A percentile compares a stretch with the other conserved stretches of the same genome.
Evolutionary conservation across 1,284 basidiomycete species (phyloP).

Genomic region (Heterobasidion annosum): DNA sequence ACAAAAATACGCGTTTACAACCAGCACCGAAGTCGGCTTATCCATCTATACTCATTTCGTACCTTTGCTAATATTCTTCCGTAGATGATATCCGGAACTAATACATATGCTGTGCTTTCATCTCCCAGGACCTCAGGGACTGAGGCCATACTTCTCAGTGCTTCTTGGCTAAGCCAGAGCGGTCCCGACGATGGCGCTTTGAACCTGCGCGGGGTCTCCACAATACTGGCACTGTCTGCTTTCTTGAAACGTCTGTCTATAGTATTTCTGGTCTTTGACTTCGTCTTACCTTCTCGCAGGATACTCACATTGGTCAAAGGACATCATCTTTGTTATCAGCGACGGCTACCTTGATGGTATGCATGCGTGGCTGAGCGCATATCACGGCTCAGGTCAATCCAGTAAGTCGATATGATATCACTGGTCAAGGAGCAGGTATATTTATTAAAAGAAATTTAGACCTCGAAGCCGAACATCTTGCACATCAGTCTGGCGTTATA

Average conservation of each 20-base stretch:
- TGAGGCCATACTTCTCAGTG: constrained; percentile 86
- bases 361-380: constrained; percentile 84
- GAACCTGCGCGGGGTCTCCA: constrained; percentile 86
- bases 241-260: constrained; percentile 68
- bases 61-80: background rate
- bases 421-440: background rate
- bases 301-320: constrained; percentile 90
- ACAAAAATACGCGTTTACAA: constrained; percentile 57
- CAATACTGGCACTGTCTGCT: constrained; percentile 72
- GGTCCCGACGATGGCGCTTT: constrained; percentile 29
- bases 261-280: background rate
- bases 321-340: constrained; percentile 84
- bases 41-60: background rate
- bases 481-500: constrained; percentile 69
- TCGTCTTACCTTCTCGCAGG: constrained; percentile 33
- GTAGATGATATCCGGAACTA: constrained; percentile 50
- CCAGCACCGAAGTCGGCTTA: constrained; percentile 34
- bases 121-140: constrained; percentile 85
- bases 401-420: constrained; percentile 35
- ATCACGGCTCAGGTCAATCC: constrained; percentile 63
- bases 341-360: constrained; percentile 89
- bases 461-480: constrained; percentile 53
- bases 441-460: constrained; percentile 30
- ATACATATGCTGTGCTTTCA: constrained; percentile 75
- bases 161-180: constrained; percentile 75